A percentile compares a stretch with the other conserved stretches of the same genome.
These are phyloP conservation scores for Malus hybrid DNA, from an alignment of 331 rosid genomes.

Conservation along the genomic window DNA sequence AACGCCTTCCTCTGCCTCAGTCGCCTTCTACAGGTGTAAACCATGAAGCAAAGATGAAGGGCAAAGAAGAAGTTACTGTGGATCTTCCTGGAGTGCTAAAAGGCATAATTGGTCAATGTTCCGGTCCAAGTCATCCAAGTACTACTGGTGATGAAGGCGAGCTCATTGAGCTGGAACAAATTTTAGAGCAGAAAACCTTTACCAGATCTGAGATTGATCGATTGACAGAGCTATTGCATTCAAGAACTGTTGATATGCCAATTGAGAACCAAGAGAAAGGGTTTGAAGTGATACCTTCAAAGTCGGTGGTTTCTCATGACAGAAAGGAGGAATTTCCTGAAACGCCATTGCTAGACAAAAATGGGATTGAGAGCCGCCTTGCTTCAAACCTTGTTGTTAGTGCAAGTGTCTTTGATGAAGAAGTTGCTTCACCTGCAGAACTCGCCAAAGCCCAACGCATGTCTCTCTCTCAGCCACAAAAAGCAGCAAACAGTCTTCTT, in stretches of 20 bases:
- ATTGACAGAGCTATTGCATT: slow-evolving; percentile 71
- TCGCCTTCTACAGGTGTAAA: slow-evolving; percentile 39
- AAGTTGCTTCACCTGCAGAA: slow-evolving; percentile 80
- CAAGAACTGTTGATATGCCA: slow-evolving; percentile 51
- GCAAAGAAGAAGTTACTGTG: slow-evolving; percentile 27
- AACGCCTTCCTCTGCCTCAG: slow-evolving; percentile 60
- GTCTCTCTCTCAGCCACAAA: too few relatives aligned
- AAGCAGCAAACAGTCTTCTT: too few relatives aligned
- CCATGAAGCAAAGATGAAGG: slow-evolving; percentile 24
- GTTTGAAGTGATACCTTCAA: slow-evolving; percentile 33
- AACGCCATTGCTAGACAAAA: slow-evolving; percentile 24
- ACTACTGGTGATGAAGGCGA: slow-evolving; percentile 33
- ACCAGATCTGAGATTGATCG: slow-evolving; percentile 83
- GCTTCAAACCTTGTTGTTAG: slow-evolving; percentile 35
- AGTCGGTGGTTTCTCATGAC: slow-evolving; percentile 22
- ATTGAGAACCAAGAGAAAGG: slow-evolving; percentile 37
- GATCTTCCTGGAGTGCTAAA: slow-evolving; percentile 37
- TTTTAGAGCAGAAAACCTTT: slow-evolving; percentile 80
- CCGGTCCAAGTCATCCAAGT: slow-evolving; percentile 30
- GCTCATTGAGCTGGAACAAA: slow-evolving; percentile 63
- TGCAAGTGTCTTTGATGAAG: slow-evolving; percentile 66
- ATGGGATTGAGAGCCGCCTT: slow-evolving; percentile 29
- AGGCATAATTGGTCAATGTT: slow-evolving; percentile 26
- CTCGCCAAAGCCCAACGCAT: slow-evolving; percentile 54
- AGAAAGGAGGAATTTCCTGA: slow-evolving; percentile 30